Evolutionary conservation across 192 early-diverging fungal species (phyloP), one percentile per base, ranked within the genome.

Genomic region (Physocladia obscura): DNA sequence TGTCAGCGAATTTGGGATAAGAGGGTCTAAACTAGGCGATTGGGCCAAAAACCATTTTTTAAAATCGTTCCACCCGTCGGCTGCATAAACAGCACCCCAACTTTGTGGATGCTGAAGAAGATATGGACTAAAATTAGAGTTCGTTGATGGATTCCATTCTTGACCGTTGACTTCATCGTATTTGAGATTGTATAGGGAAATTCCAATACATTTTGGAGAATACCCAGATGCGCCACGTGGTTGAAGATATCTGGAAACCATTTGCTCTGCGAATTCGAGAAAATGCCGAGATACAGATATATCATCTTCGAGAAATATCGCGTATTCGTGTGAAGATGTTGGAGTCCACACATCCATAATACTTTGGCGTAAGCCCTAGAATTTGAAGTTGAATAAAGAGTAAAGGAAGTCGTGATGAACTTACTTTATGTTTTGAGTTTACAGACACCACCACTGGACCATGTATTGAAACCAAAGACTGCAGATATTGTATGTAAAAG

Each of bases 251-350:
- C 70, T 35, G 13, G 48, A 2, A 1, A 72, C 61, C 60, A 72
- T 62, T 62, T 72, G 70, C 22, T 72, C 70, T 1, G 60, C 62
- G 44, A 71, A 76, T 50, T 76, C 63, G 31, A 74, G 48, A 57
- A 73, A 76, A 29, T 70, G 72, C 26, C 32, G 62, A 21, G 75
- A 76, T 22, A 76, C 75, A 3, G 50, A 50, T 22, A 76, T 44
- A 54, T 76, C 75, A 39, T 76, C 75, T 63, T 76, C 75, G 3
- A 76, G 52, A 52, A 76, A 76, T 35, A 76, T 67, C 13, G 38
- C 75, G 40, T 62, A 63, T 51, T 61, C 60, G 11, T 36, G 8
- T 3, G 57, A 54, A 40, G 24, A 24, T 13, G 31, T 6, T 26
- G 75, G 68, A 2, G 59, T 57, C 73, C 73, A 73, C 31, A 73